These are phyloP conservation scores for Delonix regia DNA, from an alignment of 306 rosid species.

Conservation along the genomic window DNA sequence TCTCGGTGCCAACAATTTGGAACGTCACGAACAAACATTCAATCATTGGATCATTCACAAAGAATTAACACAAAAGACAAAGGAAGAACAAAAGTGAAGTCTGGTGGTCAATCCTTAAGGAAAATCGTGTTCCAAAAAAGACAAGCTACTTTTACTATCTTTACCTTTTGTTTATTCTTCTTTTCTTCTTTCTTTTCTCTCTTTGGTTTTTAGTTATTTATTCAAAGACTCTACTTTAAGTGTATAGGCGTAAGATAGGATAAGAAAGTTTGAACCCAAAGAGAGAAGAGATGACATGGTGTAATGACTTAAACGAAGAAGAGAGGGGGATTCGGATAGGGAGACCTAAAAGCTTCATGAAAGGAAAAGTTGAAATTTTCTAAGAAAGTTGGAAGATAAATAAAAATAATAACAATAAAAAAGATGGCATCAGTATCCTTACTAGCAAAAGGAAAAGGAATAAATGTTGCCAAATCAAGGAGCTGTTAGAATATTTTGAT, in stretches of 20 bases:
- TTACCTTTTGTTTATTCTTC: conserved; percentile 12
- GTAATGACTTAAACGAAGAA: conserved; percentile 58
- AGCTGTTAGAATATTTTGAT: no score
- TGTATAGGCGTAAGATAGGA: neutral
- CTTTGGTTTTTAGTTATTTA: neutral
- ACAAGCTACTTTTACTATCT: conserved; percentile 10
- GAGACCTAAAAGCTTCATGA: no score
- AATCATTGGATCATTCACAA: conserved; percentile 12
- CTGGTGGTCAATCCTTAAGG: neutral
- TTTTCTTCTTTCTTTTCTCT: neutral
- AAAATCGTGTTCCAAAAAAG: conserved; percentile 51
- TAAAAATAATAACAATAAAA: no score
- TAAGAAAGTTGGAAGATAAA: no score
- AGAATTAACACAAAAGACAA: neutral
- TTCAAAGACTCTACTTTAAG: neutral
- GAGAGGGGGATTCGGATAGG: conserved; percentile 44
- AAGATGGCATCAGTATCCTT: no score
- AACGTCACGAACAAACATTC: conserved; percentile 1
- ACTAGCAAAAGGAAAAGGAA: no score
- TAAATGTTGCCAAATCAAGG: no score
- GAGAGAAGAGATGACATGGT: conserved; percentile 61
- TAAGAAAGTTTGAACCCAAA: neutral
- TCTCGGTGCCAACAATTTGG: conserved; percentile 6
- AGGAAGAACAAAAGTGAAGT: neutral
- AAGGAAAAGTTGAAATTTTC: no score